These are phyloP conservation scores for Serendipita sp. DNA, from an alignment of 768 basidiomycete genomes.

Conservation along the genomic window DNA sequence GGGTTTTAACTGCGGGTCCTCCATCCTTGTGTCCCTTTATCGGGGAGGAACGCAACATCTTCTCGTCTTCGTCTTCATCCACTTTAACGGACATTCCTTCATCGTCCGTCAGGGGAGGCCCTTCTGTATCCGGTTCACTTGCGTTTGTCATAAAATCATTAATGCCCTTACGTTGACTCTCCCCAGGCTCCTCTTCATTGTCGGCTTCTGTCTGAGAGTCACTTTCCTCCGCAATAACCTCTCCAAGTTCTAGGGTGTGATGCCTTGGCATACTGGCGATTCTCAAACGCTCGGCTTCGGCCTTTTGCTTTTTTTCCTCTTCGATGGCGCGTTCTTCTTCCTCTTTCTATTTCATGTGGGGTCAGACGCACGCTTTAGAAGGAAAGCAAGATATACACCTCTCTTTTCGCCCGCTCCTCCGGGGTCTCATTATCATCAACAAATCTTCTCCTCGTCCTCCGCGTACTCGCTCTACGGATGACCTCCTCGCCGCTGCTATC, in stretches of 20 bases:
- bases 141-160: neutral
- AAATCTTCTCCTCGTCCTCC: slow-evolving; percentile 32
- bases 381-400: slow-evolving; percentile 24
- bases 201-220: neutral
- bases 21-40: neutral
- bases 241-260: slow-evolving; percentile 36
- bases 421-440: slow-evolving; percentile 51
- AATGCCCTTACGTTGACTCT: too few species aligned
- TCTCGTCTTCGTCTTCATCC: neutral
- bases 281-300: slow-evolving; percentile 45
- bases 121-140: neutral
- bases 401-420: slow-evolving; percentile 45
- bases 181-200: neutral
- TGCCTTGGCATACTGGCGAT: slow-evolving; percentile 54
- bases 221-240: neutral
- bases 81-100: slow-evolving; percentile 31
- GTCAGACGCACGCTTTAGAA: too few species aligned
- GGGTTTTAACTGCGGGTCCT: too few species aligned
- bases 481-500: neutral
- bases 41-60: slow-evolving; percentile 4
- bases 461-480: slow-evolving; percentile 43
- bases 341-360: slow-evolving; percentile 26
- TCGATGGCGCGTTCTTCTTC: slow-evolving; percentile 32
- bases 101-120: slow-evolving; percentile 27
- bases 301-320: slow-evolving; percentile 46